phyloP scores from a whole-genome alignment of 176 grass and related monocot genomes.

The Luzula sylvatica region DNA sequence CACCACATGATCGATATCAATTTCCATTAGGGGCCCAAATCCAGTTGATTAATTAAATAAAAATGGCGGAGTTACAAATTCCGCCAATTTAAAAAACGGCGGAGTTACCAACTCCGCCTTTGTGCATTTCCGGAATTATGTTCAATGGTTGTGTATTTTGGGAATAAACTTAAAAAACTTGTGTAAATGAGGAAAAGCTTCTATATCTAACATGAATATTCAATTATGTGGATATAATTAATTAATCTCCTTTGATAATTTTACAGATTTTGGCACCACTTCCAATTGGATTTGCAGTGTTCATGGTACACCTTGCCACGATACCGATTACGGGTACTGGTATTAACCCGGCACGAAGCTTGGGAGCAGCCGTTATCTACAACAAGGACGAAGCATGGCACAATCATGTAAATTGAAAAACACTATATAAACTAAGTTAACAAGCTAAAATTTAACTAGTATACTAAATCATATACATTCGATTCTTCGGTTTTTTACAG shows the following conservation, averaged over 20 bases:
- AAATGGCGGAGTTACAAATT: no score
- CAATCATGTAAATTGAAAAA: conserved; percentile 37
- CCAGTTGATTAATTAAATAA: no score
- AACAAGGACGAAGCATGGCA: conserved; percentile 58
- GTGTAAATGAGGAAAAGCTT: no score
- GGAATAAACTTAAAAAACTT: no score
- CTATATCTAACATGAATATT: neutral
- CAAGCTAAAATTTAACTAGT: neutral
- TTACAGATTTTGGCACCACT: conserved; percentile 77
- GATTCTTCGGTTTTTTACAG: conserved; percentile 22
- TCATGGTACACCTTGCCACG: conserved; percentile 85
- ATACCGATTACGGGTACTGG: conserved; percentile 90
- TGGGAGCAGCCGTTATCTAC: conserved; percentile 71
- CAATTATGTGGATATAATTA: neutral
- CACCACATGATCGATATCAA: no score
- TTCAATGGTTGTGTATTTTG: no score
- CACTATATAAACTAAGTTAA: neutral
- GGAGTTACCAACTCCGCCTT: no score
- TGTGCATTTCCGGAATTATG: no score
- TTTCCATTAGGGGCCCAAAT: no score
- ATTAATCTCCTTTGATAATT: neutral
- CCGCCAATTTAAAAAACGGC: no score
- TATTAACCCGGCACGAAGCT: conserved; percentile 81
- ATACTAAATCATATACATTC: neutral
- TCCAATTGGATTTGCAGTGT: conserved; percentile 83